Conservation (phyloP, 2,329 filamentous ascomycete species). For the Akanthomyces uredinophilus region DNA sequence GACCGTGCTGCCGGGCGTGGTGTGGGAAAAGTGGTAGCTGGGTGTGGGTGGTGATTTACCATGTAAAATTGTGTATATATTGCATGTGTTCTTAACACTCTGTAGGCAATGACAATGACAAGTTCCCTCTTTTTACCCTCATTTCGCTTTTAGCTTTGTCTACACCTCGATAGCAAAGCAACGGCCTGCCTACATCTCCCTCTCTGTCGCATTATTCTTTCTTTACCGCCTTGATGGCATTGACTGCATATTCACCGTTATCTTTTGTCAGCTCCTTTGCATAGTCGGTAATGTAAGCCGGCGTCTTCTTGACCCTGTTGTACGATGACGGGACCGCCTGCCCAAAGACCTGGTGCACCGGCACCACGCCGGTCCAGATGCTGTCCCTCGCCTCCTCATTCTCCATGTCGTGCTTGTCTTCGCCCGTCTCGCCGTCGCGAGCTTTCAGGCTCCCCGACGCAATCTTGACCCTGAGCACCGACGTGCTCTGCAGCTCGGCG, state of each 20-base stretch:
- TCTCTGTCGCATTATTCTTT: slow-evolving; percentile 18
- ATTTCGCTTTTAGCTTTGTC: not conserved
- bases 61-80: not conserved
- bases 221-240: slow-evolving; percentile 33
- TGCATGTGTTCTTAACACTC: not conserved
- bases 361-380: slow-evolving; percentile 54
- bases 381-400: slow-evolving; percentile 35
- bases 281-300: slow-evolving; percentile 50
- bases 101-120: not conserved
- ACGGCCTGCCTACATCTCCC: not conserved
- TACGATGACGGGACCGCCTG: slow-evolving; percentile 55
- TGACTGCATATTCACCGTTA: slow-evolving; percentile 17
- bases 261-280: not conserved
- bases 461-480: slow-evolving; percentile 64
- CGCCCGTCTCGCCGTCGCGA: slow-evolving; percentile 57
- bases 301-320: slow-evolving; percentile 53
- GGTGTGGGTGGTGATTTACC: no score
- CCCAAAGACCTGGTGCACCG: slow-evolving; percentile 60
- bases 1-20: slow-evolving; percentile 64
- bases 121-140: no score
- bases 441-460: slow-evolving; percentile 72
- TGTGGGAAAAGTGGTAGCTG: slow-evolving; percentile 85
- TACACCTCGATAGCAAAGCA: not conserved
- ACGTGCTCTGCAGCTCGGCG: slow-evolving; percentile 70
- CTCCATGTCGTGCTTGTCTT: slow-evolving; percentile 45